Evolutionary conservation across 2,329 filamentous ascomycete species (phyloP), one percentile per base, ranked within the genome.

Genomic region (Ophiostoma tasmaniense): DNA sequence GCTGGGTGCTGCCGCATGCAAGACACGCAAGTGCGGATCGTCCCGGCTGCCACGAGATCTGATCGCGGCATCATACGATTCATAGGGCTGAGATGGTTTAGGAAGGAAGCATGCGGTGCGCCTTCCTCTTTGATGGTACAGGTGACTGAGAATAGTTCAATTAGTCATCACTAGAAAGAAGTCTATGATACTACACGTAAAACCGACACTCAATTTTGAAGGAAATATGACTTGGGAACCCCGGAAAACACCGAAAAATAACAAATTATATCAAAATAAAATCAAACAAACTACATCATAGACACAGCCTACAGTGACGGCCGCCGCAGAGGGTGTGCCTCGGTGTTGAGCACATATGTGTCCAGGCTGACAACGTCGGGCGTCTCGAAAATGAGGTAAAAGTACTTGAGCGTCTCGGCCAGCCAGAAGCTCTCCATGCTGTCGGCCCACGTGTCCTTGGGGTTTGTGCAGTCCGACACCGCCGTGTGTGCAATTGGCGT

Each of bases 361-460:
- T 90, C 87, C 72, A 90, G 76, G 73, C 82, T 87, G 20, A 88
- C 78, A 30, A 87, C 76, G 69, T 83, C 79, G 68, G 85, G 86
- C 55, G 88, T 85, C 45, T 81, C 81, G 74, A 89, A 89, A 6
- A 88, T 81, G 68, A 90, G 77, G 71, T 86, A 89, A 73, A 88
- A 88, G 76, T 89, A 89, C 76, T 89, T 89, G 67, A 89, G 77
- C 72, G 87, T 89, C 78, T 89, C 87, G 1, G 86, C 86, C 45
- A 90, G 80, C 89, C 90, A 92, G 76, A 91, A 92, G 71, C 87
- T 90, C 80, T 92, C 89, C 89, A 91, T 91, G 67, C 83, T 73
- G 66, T 76, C 74, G 37, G 66, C 61, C 52, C 75, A 74, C 20
- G 84, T 89, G 37, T 92, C 87, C 73, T 37, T 52, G 6, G 69